phyloP scores from a whole-genome alignment of 352 stramenopile species.

The Phytopythium litorale region DNA sequence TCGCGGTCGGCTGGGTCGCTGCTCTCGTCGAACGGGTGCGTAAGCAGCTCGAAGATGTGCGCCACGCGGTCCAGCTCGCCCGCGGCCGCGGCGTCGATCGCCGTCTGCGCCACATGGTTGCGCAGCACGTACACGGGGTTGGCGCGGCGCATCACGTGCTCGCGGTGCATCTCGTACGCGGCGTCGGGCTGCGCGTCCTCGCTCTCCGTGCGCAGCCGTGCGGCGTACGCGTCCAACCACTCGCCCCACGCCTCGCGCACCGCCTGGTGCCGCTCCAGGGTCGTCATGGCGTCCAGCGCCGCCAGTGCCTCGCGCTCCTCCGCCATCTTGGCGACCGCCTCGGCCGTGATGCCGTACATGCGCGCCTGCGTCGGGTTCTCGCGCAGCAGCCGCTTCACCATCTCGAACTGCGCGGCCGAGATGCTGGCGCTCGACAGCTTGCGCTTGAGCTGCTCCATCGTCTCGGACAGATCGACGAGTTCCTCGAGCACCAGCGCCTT shows the following conservation, averaged over 20 bases:
- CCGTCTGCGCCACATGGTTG: slow-evolving; percentile 88
- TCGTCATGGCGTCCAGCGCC: slow-evolving; percentile 37
- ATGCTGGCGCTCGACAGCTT: slow-evolving; percentile 43
- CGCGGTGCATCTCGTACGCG: slow-evolving; percentile 28
- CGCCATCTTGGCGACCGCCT: slow-evolving; percentile 50
- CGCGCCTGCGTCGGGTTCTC: slow-evolving; percentile 57
- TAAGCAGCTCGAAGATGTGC: slow-evolving; percentile 70
- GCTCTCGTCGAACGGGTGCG: slow-evolving; percentile 62
- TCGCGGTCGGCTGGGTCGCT: slow-evolving; percentile 29
- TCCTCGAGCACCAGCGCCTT: slow-evolving; percentile 28
- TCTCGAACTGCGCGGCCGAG: slow-evolving; percentile 71
- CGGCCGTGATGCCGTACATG: slow-evolving; percentile 74
- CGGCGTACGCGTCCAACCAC: slow-evolving; percentile 58
- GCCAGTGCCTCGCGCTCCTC: slow-evolving; percentile 38
- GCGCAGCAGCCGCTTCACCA: slow-evolving; percentile 53
- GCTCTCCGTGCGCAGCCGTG: slow-evolving; percentile 28
- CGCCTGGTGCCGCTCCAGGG: slow-evolving; percentile 39
- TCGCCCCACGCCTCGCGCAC: slow-evolving; percentile 42
- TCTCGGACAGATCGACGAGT: slow-evolving; percentile 66
- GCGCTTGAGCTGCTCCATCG: slow-evolving; percentile 58
- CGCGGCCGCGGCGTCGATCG: slow-evolving; percentile 74
- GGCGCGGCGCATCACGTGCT: slow-evolving; percentile 42
- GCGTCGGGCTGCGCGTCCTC: slow-evolving; percentile 19
- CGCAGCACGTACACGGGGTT: slow-evolving; percentile 87
- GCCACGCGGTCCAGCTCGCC: slow-evolving; percentile 64